A percentile compares a stretch with the other conserved stretches of the same genome.
phyloP scores from a whole-genome alignment of 2,329 filamentous ascomycete genomes.

The Aureobasidium melanogenum region DNA sequence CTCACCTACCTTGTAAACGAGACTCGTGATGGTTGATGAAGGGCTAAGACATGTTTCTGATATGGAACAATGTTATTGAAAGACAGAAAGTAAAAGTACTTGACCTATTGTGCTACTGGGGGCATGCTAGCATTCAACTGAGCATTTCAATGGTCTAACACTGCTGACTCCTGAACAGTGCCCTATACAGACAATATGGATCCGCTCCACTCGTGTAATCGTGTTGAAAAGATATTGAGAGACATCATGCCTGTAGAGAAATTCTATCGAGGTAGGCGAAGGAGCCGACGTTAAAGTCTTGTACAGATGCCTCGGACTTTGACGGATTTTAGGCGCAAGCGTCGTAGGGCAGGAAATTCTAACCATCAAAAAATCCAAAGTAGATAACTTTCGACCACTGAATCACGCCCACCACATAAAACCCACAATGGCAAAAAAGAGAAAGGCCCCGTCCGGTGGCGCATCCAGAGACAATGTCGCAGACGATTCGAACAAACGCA shows the following conservation, averaged over 20 bases:
- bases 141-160: too few species aligned
- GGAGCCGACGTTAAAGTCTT: neutral
- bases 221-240: too few species aligned
- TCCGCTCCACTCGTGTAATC: too few species aligned
- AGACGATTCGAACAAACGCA: constrained; percentile 22
- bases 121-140: neutral
- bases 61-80: too few species aligned
- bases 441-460: constrained; percentile 14
- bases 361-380: neutral
- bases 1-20: neutral
- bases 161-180: too few species aligned
- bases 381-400: neutral
- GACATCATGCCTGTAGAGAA: neutral
- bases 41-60: neutral
- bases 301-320: neutral
- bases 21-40: too few species aligned
- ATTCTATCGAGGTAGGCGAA: neutral
- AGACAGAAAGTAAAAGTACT: too few species aligned
- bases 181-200: too few species aligned
- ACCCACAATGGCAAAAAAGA: constrained; percentile 17
- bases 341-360: neutral
- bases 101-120: neutral
- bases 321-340: neutral
- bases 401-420: neutral
- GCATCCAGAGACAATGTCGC: neutral